phyloP scores from a whole-genome alignment of 148 eudicot genomes.

The Vaccinium darrowii region DNA sequence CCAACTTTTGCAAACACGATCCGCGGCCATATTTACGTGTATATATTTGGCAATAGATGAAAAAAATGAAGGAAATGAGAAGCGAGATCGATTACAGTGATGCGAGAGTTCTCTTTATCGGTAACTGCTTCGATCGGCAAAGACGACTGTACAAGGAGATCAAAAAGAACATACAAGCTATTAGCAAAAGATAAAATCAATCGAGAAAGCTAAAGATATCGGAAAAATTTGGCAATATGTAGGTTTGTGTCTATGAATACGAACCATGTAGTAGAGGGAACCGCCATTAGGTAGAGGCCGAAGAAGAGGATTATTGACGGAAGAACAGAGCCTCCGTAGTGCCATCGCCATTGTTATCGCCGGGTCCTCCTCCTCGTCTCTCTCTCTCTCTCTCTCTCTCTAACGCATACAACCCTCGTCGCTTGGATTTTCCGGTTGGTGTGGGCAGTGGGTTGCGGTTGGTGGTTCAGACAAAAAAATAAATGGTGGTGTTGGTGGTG shows the following conservation, averaged over 20 bases:
- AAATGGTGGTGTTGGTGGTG: no score
- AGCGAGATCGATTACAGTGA: conserved; percentile 45
- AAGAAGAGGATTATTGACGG: conserved; percentile 43
- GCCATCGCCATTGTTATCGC: conserved; percentile 66
- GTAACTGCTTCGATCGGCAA: conserved; percentile 46
- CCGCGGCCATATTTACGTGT: neutral
- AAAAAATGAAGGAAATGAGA: neutral
- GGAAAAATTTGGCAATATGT: neutral
- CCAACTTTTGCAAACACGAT: neutral
- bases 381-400: conserved; percentile 12
- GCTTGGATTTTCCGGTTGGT: conserved; percentile 15
- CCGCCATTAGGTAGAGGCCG: conserved; percentile 36
- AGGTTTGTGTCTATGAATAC: neutral
- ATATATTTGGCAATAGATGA: neutral
- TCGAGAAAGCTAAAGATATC: neutral
- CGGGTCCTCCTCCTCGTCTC: conserved; percentile 8
- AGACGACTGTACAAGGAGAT: conserved; percentile 46
- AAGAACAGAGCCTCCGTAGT: conserved; percentile 57
- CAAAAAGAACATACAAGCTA: conserved; percentile 14
- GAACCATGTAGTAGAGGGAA: conserved; percentile 46
- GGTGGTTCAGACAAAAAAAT: neutral
- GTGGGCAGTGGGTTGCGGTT: neutral
- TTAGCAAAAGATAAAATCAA: neutral
- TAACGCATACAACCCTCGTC: conserved; percentile 2
- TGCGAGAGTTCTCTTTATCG: conserved; percentile 48